Conservation (phyloP, 257 asterid genomes). For the Linderniella brevidens region DNA sequence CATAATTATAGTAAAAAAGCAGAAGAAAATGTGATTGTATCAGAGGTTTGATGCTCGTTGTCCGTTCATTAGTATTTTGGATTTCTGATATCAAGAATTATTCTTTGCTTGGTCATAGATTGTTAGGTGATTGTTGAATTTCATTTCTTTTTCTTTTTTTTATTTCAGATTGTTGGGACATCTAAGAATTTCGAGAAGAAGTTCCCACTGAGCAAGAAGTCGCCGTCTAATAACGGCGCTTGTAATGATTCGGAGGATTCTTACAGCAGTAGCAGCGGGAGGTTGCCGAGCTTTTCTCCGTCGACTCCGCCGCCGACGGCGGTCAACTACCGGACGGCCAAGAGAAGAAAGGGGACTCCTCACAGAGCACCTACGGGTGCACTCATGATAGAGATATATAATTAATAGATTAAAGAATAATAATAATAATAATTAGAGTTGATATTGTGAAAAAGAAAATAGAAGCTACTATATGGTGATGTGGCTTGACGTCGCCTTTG, state of each 20-base stretch:
- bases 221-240: slow-evolving; percentile 12
- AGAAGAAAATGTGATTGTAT: too few species aligned
- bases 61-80: too few species aligned
- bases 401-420: too few species aligned
- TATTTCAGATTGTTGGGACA: slow-evolving; percentile 48
- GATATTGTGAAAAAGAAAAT: too few species aligned
- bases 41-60: too few species aligned
- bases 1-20: too few species aligned
- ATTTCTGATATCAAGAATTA: too few species aligned
- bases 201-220: slow-evolving; percentile 12
- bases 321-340: slow-evolving; percentile 27
- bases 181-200: slow-evolving; percentile 23
- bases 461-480: too few species aligned
- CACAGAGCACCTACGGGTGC: slow-evolving; percentile 61
- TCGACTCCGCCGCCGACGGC: slow-evolving; percentile 52
- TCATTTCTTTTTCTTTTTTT: slow-evolving; percentile 1
- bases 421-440: too few species aligned
- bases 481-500: too few species aligned
- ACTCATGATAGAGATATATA: slow-evolving; percentile 15
- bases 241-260: slow-evolving; percentile 35
- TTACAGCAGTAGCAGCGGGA: slow-evolving; percentile 34
- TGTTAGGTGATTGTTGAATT: too few species aligned
- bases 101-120: too few species aligned
- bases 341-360: slow-evolving; percentile 59
- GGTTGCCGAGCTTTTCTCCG: slow-evolving; percentile 30